Conservation (phyloP, 441 rosid genomes). For the Manihot esculenta region DNA sequence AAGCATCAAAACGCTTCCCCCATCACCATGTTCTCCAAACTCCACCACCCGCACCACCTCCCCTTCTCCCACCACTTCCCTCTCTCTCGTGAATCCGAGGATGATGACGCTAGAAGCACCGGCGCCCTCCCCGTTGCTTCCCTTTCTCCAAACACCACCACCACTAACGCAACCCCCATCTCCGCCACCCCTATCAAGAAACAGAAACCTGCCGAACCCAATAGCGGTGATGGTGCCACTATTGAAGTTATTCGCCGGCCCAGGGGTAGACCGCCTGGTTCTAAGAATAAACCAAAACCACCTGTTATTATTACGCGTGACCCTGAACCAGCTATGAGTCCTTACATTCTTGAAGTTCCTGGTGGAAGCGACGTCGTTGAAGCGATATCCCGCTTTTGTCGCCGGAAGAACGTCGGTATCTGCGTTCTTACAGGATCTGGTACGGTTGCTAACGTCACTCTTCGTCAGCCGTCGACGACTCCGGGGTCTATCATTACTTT, state of each 20-base stretch:
- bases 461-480: slow-evolving; percentile 70
- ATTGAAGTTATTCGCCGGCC: slow-evolving; percentile 69
- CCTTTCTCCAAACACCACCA: neutral
- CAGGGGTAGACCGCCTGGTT: slow-evolving; percentile 82
- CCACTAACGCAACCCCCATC: slow-evolving; percentile 10
- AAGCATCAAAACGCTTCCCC: slow-evolving; percentile 17
- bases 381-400: slow-evolving; percentile 61
- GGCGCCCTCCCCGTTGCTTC: slow-evolving; percentile 15
- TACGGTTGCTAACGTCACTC: slow-evolving; percentile 69
- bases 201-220: slow-evolving; percentile 6
- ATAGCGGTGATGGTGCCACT: slow-evolving; percentile 48
- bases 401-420: slow-evolving; percentile 53
- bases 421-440: slow-evolving; percentile 78
- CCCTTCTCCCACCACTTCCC: slow-evolving; percentile 48
- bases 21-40: slow-evolving; percentile 29
- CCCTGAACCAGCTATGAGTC: slow-evolving; percentile 67
- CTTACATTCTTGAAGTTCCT: slow-evolving; percentile 74
- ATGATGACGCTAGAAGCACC: slow-evolving; percentile 30
- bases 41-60: slow-evolving; percentile 23
- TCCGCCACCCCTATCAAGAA: neutral
- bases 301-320: slow-evolving; percentile 52
- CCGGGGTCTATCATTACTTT: slow-evolving; percentile 71
- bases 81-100: slow-evolving; percentile 42
- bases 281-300: slow-evolving; percentile 76
- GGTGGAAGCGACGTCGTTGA: slow-evolving; percentile 75